Base-by-base conservation (phyloP, 1,284 basidiomycete genomes). In the Ceratorhiza oryzae-sativae region DNA sequence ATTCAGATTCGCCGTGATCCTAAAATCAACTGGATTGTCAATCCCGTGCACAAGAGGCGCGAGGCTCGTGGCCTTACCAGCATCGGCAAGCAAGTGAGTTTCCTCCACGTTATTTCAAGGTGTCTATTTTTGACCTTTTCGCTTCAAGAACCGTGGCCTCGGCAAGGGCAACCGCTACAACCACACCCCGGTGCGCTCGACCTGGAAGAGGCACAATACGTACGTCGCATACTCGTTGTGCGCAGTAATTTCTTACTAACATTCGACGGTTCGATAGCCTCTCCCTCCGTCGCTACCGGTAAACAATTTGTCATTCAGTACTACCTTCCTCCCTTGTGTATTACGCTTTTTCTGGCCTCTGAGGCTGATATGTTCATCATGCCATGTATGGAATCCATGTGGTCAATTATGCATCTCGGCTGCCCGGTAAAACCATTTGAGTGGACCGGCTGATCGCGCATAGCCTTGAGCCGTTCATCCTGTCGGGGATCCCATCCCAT, bases 1-100 rank as follows among this genome's bases (percentile, higher is more conserved):
- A 39, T 34, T 58, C 75, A 93, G 91, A 90, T 98, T 83, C 93
- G 94, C 76, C 92, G 95, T 76, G 97, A 99, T 81, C 84, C 97
- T 76, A 88, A 95, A 79, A 98, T 99, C 87, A 98, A 94, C 91
- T 98, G 96, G 97, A 99, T 99, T 84, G 86, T 87, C 80, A 95
- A 97, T 83, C 92, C 97, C 30, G 97, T 99, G 71, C 97, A 99
- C 92, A 99, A 98, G 86, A 94, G 92, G 81, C 91, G 97, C 80
- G 97, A 99, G 84, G 88, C 93, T 77, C 94, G 97, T 82, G 97
- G 97, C 78, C 94, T 99, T 78, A 99, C 97, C 79, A 90, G 90
- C 80, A 90, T 94, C 77, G 97, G 97, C 80, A 98, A 98, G 85
- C 91, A 95, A 86, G 88, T 93, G 74, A 15, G 85, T 83, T 51